These are phyloP conservation scores for Trichoderma atrobrunneum DNA, from an alignment of 2,329 filamentous ascomycete species.

Conservation along the genomic window DNA sequence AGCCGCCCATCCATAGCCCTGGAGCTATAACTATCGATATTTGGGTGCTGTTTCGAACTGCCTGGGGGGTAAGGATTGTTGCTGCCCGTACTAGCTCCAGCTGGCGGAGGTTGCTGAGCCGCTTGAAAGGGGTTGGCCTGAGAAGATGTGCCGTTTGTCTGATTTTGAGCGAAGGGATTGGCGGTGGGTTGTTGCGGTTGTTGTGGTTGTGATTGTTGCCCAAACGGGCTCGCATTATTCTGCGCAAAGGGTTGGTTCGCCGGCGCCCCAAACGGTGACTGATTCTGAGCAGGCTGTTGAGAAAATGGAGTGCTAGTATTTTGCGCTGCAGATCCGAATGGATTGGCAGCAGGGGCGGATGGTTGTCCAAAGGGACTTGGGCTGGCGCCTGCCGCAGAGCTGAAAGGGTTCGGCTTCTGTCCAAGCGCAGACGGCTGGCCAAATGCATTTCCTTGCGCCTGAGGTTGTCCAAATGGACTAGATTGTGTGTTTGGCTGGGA, in stretches of 20 bases:
- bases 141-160: conserved; percentile 22
- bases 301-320: conserved; percentile 30
- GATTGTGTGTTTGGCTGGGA: conserved; percentile 29
- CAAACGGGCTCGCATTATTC: conserved; percentile 25
- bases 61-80: conserved; percentile 44
- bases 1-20: conserved; percentile 46
- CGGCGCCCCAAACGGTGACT: conserved; percentile 16
- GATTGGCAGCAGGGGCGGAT: conserved; percentile 28
- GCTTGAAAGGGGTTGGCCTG: conserved; percentile 28
- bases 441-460: conserved; percentile 28
- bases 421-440: conserved; percentile 38
- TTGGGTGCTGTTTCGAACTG: conserved; percentile 45
- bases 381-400: conserved; percentile 15
- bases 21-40: conserved; percentile 43
- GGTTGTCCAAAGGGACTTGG: conserved; percentile 29
- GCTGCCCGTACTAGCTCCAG: not conserved
- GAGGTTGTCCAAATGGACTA: conserved; percentile 27
- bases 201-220: conserved; percentile 22
- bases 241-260: conserved; percentile 21
- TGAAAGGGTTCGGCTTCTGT: conserved; percentile 40
- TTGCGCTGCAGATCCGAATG: conserved; percentile 28
- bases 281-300: conserved; percentile 19
- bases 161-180: conserved; percentile 29
- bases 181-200: conserved; percentile 16
- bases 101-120: conserved; percentile 15